Evolutionary conservation across 768 basidiomycete genomes (phyloP), one percentile per base, ranked within the genome.

Genomic region (Hemileccinum rubropunctum): DNA sequence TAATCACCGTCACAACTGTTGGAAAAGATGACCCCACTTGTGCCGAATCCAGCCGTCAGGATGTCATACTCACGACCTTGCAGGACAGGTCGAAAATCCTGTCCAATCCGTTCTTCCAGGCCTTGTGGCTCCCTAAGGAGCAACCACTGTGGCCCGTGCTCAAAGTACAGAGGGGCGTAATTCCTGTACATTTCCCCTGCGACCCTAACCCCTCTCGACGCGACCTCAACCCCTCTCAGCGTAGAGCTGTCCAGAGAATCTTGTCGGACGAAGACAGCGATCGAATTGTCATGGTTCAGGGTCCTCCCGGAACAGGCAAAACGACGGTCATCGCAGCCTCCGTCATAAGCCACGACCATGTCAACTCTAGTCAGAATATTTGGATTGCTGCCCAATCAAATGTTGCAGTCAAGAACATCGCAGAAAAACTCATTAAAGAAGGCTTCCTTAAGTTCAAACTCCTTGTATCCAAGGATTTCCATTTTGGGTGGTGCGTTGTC

Each of bases 11-110:
- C 36, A 74, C 63, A 9, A 77, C 83, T 3, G 66, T 77, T 37
- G 85, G 83, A 3, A 76, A 73, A 26, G 82, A 77, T 46, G 70
- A 68, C 26, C 77, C 75, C 0, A 88, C 86, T 2, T 68, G 56
- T 15, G 84, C 87, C 3, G 84, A 88, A 47, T 45, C 55, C 3
- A 3, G 15, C 17, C 65, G 69, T 5, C 52, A 58, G 14, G 42
- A 17, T 6, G 30, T 67, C 37, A 50, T 72, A 12, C 63, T 65
- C 35, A 2, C 27, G 7, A 47, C 54, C 0, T 27, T 73, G 10
- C 65, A 67, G 26, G 10, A 39, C 4, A 17, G 1, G 10, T 44
- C 54, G 1, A 49, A 35, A 1, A 53, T 71, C 30, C 20, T 62
- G 14, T 48, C 51, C 3, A 53, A 57, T 20, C 59, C 63, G 0